Conservation (phyloP, 805 yeast genomes). For the Yamadazyma paraphyllophila region DNA sequence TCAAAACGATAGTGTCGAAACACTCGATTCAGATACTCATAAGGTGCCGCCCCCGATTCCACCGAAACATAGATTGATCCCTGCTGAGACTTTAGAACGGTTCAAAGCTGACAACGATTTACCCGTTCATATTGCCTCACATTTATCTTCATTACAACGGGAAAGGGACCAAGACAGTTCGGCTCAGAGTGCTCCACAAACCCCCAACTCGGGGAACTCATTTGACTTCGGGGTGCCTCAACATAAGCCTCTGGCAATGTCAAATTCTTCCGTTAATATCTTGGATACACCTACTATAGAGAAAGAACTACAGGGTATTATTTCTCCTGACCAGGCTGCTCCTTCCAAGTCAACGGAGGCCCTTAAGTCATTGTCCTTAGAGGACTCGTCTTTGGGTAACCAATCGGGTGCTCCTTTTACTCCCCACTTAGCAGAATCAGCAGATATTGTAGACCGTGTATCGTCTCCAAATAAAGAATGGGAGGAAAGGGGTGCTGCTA, state of each 20-base stretch:
- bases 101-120: constrained; percentile 3
- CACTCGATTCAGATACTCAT: constrained; percentile 26
- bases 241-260: constrained; percentile 22
- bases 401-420: constrained; percentile 10
- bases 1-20: constrained; percentile 20
- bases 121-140: constrained; percentile 24
- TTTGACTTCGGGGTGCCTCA: constrained; percentile 27
- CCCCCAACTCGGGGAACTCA: constrained; percentile 28
- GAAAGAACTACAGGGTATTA: constrained; percentile 18
- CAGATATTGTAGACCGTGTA: too few species aligned
- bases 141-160: constrained; percentile 22
- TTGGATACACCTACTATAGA: constrained; percentile 29
- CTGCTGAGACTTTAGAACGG: constrained; percentile 6
- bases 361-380: constrained; percentile 8
- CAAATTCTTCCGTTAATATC: constrained; percentile 37
- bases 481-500: constrained; percentile 38
- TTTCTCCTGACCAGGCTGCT: constrained; percentile 12
- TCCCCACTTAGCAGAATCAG: constrained; percentile 1
- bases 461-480: constrained; percentile 21
- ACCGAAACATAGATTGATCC: constrained; percentile 9
- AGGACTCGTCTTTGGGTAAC: constrained; percentile 1
- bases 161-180: constrained; percentile 13
- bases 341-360: constrained; percentile 14
- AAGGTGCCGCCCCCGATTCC: constrained; percentile 14
- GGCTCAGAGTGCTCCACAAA: constrained; percentile 27